Evolutionary conservation across 495 filamentous ascomycete genomes (phyloP), one percentile per base, ranked within the genome.

Genomic region (Pyronema domesticum): DNA sequence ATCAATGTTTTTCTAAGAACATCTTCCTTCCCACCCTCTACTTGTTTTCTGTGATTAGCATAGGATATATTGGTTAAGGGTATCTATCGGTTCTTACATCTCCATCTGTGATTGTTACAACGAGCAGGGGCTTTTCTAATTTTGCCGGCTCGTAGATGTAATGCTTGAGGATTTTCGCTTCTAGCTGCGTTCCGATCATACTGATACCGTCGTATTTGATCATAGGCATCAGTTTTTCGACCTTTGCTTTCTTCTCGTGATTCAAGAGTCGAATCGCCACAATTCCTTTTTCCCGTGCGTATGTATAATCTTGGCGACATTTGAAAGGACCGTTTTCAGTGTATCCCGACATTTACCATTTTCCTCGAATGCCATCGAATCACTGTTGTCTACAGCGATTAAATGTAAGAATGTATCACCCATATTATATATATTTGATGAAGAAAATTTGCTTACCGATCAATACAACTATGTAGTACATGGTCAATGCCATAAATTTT

Each of bases 361-460:
- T 59, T 85, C 79, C 59, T 83, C 79, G 52, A 82, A 81, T 45
- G 73, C 67, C 68, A 85, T 85, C 13, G 81, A 83, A 30, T 81
- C 81, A 66, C 78, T 82, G 67, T 85, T 80, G 65, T 85, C 81
- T 66, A 11, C 30, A 30, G 3, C 15, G 1, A 37, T 44, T 37
- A 51, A 63, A 43, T 57, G 71, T n/a, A n/a, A n/a, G n/a, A n/a
- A n/a, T n/a, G n/a, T n/a, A n/a, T n/a, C n/a, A n/a, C n/a, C n/a
- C n/a, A n/a, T n/a, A n/a, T n/a, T n/a, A n/a, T n/a, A n/a, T n/a
- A n/a, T n/a, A n/a, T n/a, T n/a, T n/a, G n/a, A n/a, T n/a, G n/a
- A n/a, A n/a, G n/a, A n/a, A n/a, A n/a, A n/a, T n/a, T n/a, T n/a
- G n/a, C n/a, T n/a, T n/a, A n/a, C 71, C 72, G 49, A 85, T 79